Base-by-base conservation (phyloP, 1,284 basidiomycete genomes). In the Austroboletus niveus region DNA sequence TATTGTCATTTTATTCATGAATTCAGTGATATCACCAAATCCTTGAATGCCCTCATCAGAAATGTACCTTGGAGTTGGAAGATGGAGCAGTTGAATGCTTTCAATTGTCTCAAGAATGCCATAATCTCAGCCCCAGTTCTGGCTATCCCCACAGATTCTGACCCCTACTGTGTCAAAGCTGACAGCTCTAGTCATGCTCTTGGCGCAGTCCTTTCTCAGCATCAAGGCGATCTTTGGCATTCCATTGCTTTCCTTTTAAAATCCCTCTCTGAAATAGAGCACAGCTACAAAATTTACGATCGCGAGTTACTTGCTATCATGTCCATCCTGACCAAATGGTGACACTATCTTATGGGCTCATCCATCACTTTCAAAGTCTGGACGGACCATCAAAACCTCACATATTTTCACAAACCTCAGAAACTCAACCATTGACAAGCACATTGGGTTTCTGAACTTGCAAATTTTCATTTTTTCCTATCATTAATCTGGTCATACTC, bases 341-440 rank as follows among this genome's bases (percentile, higher is more conserved):
- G 61, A 14, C 65, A 67, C 22, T 64, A 64, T 30, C 55, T 71
- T 0, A 53, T 60, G 42, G 70, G 69, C 56, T 65, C 48, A 22
- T 12, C 24, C 22, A 20, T 17, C 10, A 36, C 49, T 6, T 47
- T 66, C 8, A 56, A 60, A 11, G 56, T 71, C 5, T 56, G 56
- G 42, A 17, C 17, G 17, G 17, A 17, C 17, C 17, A 17, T 17
- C 17, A 17, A 17, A 17, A 17, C 17, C 17, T 17, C 17, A 17
- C 17, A 17, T 17, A 42, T 15, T 72, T 69, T 47, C 41, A 27
- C 0, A 54, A 51, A 1, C 47, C 63, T 1, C 61, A 65, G n/a
- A 65, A 62, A 9, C 58, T 75, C 0, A 72, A 63, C 43, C 49
- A 62, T 32, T 27, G 67, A 9, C 75, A 77, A 51, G 72, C 68